Evolutionary conservation across 2,329 filamentous ascomycete genomes (phyloP).

Genomic region (Colletotrichum tamarilloi): DNA sequence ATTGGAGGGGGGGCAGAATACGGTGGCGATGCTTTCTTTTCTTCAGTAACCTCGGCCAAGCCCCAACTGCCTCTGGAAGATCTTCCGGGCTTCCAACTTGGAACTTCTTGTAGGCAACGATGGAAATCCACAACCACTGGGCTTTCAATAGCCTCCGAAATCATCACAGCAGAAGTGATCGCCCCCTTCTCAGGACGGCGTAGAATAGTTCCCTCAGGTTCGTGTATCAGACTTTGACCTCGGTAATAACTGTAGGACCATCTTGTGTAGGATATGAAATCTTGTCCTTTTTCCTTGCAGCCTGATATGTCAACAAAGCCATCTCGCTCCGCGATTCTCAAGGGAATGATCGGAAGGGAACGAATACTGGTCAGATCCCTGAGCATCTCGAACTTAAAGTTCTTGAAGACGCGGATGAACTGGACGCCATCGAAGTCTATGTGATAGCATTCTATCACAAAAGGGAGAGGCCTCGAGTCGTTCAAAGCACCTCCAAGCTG

Average conservation of each 20-base stretch:
- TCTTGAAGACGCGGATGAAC: neutral
- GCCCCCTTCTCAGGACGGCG: neutral
- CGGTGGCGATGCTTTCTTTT: neutral
- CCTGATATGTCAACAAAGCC: neutral
- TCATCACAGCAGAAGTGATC: neutral
- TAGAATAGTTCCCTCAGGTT: neutral
- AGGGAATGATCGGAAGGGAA: neutral
- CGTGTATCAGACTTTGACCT: neutral
- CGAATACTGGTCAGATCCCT: neutral
- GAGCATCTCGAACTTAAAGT: neutral
- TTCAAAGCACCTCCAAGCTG: neutral
- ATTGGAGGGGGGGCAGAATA: too few species aligned
- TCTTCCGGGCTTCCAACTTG: constrained; percentile 4
- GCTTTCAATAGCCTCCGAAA: constrained; percentile 1
- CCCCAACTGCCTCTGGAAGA: neutral
- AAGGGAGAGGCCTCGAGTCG: neutral
- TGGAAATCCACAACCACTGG: constrained; percentile 1
- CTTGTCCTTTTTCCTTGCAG: neutral
- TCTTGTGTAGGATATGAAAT: neutral
- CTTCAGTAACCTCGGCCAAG: neutral
- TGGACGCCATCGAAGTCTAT: constrained; percentile 1
- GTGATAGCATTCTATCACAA: constrained; percentile 6
- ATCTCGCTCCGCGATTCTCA: neutral
- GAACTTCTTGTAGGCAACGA: neutral
- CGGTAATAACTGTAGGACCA: neutral